Evolutionary conservation across 257 asterid genomes (phyloP).

Genomic region (Forsythia suspensa): DNA sequence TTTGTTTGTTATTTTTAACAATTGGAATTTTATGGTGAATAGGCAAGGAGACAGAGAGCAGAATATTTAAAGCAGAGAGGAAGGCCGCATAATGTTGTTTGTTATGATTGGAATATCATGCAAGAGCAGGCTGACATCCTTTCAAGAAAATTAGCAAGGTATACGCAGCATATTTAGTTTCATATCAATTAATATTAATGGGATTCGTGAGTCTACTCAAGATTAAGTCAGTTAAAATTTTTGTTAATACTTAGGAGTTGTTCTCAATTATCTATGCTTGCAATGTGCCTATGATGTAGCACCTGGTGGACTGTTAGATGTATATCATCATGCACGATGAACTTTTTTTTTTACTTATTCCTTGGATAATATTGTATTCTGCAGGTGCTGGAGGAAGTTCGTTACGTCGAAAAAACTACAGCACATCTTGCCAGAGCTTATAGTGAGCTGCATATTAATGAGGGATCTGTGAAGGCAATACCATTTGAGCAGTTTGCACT

Average conservation of each 20-base stretch:
- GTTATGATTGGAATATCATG: slow-evolving; percentile 47
- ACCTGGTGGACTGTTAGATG: no score
- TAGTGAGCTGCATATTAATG: slow-evolving; percentile 56
- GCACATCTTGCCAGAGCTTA: slow-evolving; percentile 64
- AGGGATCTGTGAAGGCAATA: slow-evolving; percentile 65
- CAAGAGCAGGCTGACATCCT: slow-evolving; percentile 69
- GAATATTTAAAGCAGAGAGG: slow-evolving; percentile 87
- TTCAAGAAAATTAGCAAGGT: slow-evolving; percentile 79
- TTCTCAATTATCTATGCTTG: no score
- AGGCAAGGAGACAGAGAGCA: slow-evolving; percentile 93
- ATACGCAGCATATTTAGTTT: neutral
- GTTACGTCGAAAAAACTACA: slow-evolving; percentile 47
- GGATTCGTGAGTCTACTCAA: neutral
- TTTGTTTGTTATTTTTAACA: slow-evolving; percentile 5
- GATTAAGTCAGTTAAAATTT: neutral
- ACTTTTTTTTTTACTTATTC: neutral
- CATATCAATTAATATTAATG: neutral
- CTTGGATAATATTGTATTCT: slow-evolving; percentile 15
- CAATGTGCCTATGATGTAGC: no score
- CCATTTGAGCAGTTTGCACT: slow-evolving; percentile 90
- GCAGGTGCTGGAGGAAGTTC: slow-evolving; percentile 80
- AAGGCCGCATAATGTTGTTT: slow-evolving; percentile 36
- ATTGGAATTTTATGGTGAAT: slow-evolving; percentile 17
- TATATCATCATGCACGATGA: neutral
- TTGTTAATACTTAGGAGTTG: no score